phyloP scores from a whole-genome alignment of 371 early-diverging fungal genomes.

The Blakeslea trispora region DNA sequence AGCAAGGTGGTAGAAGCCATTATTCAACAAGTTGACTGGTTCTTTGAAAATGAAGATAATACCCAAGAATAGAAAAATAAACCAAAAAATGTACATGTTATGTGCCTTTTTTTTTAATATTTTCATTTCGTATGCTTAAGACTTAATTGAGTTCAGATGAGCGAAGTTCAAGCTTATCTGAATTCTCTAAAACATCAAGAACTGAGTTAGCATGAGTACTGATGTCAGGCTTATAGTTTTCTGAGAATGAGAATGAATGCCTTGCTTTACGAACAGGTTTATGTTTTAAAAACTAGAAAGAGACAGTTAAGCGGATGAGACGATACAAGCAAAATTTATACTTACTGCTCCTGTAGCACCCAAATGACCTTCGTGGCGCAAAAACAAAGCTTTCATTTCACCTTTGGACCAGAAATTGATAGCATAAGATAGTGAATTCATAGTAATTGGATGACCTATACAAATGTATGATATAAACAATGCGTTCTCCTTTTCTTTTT shows the following conservation, averaged over 20 bases:
- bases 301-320: too few species aligned
- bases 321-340: conserved; percentile 24
- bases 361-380: conserved; percentile 96
- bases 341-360: conserved; percentile 91
- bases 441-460: conserved; percentile 88
- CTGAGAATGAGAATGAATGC: conserved; percentile 67
- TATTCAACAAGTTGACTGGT: conserved; percentile 63
- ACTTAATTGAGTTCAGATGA: conserved; percentile 5
- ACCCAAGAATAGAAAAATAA: not conserved
- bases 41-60: conserved; percentile 47
- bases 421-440: conserved; percentile 95
- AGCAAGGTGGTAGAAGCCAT: conserved; percentile 57
- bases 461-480: too few species aligned
- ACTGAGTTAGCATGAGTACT: conserved; percentile 20
- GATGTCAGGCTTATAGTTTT: conserved; percentile 44
- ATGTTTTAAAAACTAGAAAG: conserved; percentile 23
- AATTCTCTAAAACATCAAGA: conserved; percentile 21
- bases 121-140: too few species aligned
- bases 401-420: conserved; percentile 97
- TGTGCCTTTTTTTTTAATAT: not conserved
- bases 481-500: not conserved
- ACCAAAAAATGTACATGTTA: not conserved
- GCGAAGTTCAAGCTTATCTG: conserved; percentile 21
- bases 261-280: conserved; percentile 42
- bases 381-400: conserved; percentile 90